Evolutionary conservation across 2,329 filamentous ascomycete genomes (phyloP), one percentile per base, ranked within the genome.

Genomic region (Epichloe gansuensis): DNA sequence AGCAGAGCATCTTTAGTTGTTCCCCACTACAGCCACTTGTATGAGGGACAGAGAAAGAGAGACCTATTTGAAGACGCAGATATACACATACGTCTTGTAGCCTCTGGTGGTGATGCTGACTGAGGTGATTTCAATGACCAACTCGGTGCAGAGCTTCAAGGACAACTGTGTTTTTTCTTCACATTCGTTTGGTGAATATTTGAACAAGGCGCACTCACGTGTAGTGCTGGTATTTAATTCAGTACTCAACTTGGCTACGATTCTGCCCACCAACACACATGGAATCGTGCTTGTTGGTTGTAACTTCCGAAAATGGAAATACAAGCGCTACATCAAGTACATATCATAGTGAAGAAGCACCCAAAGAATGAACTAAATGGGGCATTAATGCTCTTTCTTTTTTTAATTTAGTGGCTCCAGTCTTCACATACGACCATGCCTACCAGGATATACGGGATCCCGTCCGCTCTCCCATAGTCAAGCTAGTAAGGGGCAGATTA

Each of bases 1-100:
- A 48, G 46, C 34, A 35, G 23, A 23, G 23, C 23, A 23, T 23
- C 2, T 8, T 27, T 27, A 27, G 27, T 31, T 9, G 27, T 31
- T 31, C 27, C 27, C 27, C 2, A 8, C 9, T 9, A 31, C 27
- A 31, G 27, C 8, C 27, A 31, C 27, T 31, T 69, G 75, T 11
- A 75, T 69, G 53, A 71, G 64, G 0, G 71, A 71, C 15, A 74
- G 65, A 52, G 68, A 67, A 17, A 17, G 17, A 17, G 17, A 17
- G 41, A 54, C 51, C 38, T 64, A 59, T 55, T 71, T 69, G 57
- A 68, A 66, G 53, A 67, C 58, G 42, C 62, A 60, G 52, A 69
- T 71, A 48, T 69, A 65, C 47, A 69, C 55, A 53, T 68, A 71
- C 12, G 66, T 68, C 51, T 60, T 60, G 62, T 64, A 69, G 12